phyloP scores from a whole-genome alignment of 2,329 filamentous ascomycete species.

The Arthrinium puccinioides region DNA sequence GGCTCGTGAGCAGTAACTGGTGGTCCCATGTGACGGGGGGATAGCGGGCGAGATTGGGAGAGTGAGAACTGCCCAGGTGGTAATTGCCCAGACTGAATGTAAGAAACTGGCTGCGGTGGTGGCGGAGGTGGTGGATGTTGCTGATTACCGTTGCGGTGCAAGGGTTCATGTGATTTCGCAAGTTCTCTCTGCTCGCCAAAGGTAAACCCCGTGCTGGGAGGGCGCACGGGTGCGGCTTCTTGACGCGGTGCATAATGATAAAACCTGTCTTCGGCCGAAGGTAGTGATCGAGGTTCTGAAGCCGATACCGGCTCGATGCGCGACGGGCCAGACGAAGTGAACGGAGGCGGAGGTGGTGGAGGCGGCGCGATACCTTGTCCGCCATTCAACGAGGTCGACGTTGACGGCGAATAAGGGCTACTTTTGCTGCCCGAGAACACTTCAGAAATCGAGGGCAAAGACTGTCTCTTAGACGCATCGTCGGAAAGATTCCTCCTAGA shows the following conservation, averaged over 20 bases:
- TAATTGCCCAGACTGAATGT: constrained; percentile 36
- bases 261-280: constrained; percentile 22
- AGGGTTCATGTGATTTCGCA: constrained; percentile 14
- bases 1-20: constrained; percentile 39
- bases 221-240: constrained; percentile 16
- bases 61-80: constrained; percentile 38
- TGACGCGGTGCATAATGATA: constrained; percentile 18
- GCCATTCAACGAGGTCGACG: constrained; percentile 16
- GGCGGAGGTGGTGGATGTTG: constrained; percentile 24
- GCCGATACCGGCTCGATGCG: constrained; percentile 15
- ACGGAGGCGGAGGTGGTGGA: constrained; percentile 15
- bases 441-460: constrained; percentile 25
- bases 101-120: constrained; percentile 20
- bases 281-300: constrained; percentile 16
- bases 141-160: constrained; percentile 13
- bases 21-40: constrained; percentile 39
- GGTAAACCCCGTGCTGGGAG: constrained; percentile 16
- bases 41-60: constrained; percentile 34
- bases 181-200: constrained; percentile 19
- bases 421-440: constrained; percentile 22
- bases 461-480: constrained; percentile 19
- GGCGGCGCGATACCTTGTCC: constrained; percentile 14
- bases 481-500: constrained; percentile 20
- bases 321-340: constrained; percentile 13
- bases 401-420: constrained; percentile 19